Evolutionary conservation across 495 filamentous ascomycete species (phyloP).

Genomic region (Aspergillus saccharolyticus): DNA sequence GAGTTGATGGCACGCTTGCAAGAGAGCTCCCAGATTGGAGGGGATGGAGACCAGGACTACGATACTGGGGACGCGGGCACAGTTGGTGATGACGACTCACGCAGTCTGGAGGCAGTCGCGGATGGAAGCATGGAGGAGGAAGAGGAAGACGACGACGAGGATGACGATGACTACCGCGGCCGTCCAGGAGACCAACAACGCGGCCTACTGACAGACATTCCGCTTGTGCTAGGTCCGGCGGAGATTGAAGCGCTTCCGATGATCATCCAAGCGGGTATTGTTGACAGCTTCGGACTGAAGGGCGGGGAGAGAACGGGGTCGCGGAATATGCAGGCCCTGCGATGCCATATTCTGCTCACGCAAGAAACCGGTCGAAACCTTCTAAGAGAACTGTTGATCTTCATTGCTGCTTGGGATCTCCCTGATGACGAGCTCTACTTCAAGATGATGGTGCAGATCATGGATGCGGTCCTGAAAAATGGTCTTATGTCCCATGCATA

Average conservation of each 20-base stretch:
- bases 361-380: slow-evolving; percentile 83
- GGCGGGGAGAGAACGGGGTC: slow-evolving; percentile 52
- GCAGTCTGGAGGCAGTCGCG: slow-evolving; percentile 40
- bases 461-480: slow-evolving; percentile 83
- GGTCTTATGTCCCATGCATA: slow-evolving; percentile 86
- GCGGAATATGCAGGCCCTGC: slow-evolving; percentile 75
- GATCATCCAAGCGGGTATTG: slow-evolving; percentile 87
- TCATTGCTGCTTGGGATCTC: slow-evolving; percentile 94
- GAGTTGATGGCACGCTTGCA: slow-evolving; percentile 55
- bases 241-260: slow-evolving; percentile 94
- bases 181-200: slow-evolving; percentile 80
- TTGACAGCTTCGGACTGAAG: slow-evolving; percentile 47
- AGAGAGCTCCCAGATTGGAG: slow-evolving; percentile 42
- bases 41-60: slow-evolving; percentile 40
- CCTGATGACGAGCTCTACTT: slow-evolving; percentile 87
- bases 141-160: slow-evolving; percentile 69
- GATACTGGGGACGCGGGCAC: slow-evolving; percentile 47
- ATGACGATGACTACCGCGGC: slow-evolving; percentile 73
- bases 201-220: slow-evolving; percentile 84
- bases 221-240: slow-evolving; percentile 84
- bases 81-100: slow-evolving; percentile 44
- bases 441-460: slow-evolving; percentile 91
- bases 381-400: slow-evolving; percentile 84
- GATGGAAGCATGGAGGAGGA: slow-evolving; percentile 53
- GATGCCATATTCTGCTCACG: slow-evolving; percentile 82